Percentiles rank a stretch among this genome's conserved stretches.
Conservation (phyloP, 495 filamentous ascomycete genomes). For the Lasiosphaeria hispida region DNA sequence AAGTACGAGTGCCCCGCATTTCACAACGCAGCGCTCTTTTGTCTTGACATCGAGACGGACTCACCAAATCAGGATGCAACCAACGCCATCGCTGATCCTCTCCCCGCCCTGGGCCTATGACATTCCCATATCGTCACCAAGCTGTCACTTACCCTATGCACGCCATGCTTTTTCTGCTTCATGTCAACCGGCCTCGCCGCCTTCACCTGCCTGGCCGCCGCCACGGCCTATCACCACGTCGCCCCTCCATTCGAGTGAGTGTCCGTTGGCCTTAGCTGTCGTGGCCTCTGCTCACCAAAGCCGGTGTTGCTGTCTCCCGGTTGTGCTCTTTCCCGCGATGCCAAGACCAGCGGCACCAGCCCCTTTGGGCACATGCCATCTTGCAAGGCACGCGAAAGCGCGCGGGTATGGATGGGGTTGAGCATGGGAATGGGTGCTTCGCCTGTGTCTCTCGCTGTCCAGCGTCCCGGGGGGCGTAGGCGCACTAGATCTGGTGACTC, state of each 20-base stretch:
- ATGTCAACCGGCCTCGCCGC: neutral
- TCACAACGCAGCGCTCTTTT: neutral
- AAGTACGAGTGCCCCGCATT: neutral
- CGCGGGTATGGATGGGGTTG: neutral
- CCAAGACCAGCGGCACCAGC: too few relatives aligned
- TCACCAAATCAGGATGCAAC: neutral
- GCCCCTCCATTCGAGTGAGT: too few relatives aligned
- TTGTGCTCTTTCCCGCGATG: too few relatives aligned
- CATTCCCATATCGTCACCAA: neutral
- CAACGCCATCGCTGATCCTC: neutral
- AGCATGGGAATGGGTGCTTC: neutral
- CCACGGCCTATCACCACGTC: too few relatives aligned
- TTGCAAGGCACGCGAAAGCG: neutral
- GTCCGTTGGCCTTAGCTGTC: too few relatives aligned
- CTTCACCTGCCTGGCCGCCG: neutral
- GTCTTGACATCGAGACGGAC: neutral
- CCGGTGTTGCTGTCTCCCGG: too few relatives aligned
- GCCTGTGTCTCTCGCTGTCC: constrained; percentile 18
- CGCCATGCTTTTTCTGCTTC: neutral
- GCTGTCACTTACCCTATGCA: neutral
- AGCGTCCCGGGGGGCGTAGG: constrained; percentile 23
- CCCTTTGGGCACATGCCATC: too few relatives aligned
- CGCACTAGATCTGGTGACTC: constrained; percentile 32
- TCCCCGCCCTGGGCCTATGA: too few relatives aligned
- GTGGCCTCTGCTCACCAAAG: too few relatives aligned